phyloP scores from a whole-genome alignment of 345 rosid genomes.

The Sisymbrium altissimum region DNA sequence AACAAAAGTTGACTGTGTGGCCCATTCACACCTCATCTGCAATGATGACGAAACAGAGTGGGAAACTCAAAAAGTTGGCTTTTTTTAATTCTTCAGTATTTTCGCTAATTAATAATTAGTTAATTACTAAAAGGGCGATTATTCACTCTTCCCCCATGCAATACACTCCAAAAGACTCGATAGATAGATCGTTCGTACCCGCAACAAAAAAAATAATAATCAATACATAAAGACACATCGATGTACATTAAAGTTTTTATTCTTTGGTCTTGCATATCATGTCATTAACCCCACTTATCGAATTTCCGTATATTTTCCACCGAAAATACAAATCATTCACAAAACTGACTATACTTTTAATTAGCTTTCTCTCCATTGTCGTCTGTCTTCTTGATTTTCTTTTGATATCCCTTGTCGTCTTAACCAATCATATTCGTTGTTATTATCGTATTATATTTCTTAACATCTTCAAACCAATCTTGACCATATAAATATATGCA shows the following conservation, averaged over 20 bases:
- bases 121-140: conserved; percentile 10
- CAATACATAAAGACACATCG: conserved; percentile 19
- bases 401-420: background rate
- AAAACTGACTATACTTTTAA: background rate
- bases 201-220: background rate
- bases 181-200: conserved; percentile 28
- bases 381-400: background rate
- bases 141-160: conserved; percentile 32
- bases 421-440: background rate
- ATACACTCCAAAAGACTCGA: conserved; percentile 33
- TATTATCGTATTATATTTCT: background rate
- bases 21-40: conserved; percentile 40
- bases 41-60: conserved; percentile 39
- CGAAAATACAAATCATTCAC: conserved; percentile 7
- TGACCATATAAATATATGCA: background rate
- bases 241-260: conserved; percentile 16
- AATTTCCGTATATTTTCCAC: conserved; percentile 19
- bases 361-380: conserved; percentile 10
- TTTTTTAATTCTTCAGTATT: background rate
- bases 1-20: conserved; percentile 33
- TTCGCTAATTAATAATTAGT: conserved; percentile 7
- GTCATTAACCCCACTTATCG: conserved; percentile 25
- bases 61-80: conserved; percentile 25
- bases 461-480: background rate
- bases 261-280: conserved; percentile 18